Evolutionary conservation across 1,284 basidiomycete species (phyloP), one percentile per base, ranked within the genome.

Genomic region (Ustilago lituana): DNA sequence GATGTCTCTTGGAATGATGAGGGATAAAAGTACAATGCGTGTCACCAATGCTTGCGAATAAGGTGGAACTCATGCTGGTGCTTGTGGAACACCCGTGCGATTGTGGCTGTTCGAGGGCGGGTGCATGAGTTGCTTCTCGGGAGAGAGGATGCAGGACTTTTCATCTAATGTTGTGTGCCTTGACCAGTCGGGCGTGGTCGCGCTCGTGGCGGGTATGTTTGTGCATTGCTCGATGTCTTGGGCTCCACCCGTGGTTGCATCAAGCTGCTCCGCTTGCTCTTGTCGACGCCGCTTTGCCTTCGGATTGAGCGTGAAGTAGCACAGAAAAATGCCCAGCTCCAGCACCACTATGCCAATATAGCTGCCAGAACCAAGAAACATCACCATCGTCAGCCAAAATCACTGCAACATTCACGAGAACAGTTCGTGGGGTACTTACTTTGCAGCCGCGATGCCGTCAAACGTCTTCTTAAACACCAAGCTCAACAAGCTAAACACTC

Each of bases 381-480:
- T 7, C 7, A 43, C 44, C 40, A 40, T 32, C 11, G 9, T 45
- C 43, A 45, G 43, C 22, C 14, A 4, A 12, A 19, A 6, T n/a
- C 8, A n/a, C 10, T 11, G 24, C 27, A 31, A 31, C 15, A 15
- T 19, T 8, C n/a, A 20, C 29, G 8, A 9, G 5, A 12, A 10
- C 9, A 33, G 8, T 12, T 11, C 1, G 11, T 11, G 3, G 11
- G 8, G 6, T 14, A 50, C 47, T 56, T 43, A 56, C 49, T 59
- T 59, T 11, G 52, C 84, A 10, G 86, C 87, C 0, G 89, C 90
- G 31, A 90, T 84, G 17, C 86, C 81, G 79, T 92, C 89, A 67
- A 92, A 88, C 7, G 85, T 74, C 7, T 82, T 76, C 71, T 89
- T 88, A 84, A 92, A 92, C 19, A 85, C 86, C 31, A 92, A 85